Base-by-base conservation (phyloP, 345 rosid genomes). In the Geranium brycei region DNA sequence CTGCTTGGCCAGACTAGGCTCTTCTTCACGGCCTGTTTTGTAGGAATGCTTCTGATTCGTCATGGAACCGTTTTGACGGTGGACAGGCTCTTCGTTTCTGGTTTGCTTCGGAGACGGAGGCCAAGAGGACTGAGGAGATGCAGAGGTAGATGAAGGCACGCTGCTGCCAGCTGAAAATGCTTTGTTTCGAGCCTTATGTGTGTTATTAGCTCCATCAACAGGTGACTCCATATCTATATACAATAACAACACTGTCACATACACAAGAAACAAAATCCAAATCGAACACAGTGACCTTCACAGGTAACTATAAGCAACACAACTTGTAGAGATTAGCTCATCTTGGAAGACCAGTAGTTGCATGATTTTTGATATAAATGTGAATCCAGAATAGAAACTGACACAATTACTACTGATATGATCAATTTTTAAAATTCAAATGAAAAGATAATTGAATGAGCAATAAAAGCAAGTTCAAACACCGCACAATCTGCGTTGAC, bases 211-310 rank as follows among this genome's bases (percentile, higher is more conserved):
- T 68, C 72, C 79, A 78, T 77, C 72, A 67, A 58, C 23, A 57
- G 81, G 68, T 41, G 89, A 77, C 64, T 86, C 95, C 95, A 88
- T 88, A 66, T 73, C 73, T 58, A 68, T 19, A 41, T 30, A 79
- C 61, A 70, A 67, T 71, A 62, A n/a, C 60, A 73, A 30, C 66
- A 64, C 82, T 77, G 81, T 65, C 66, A 72, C 80, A 64, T 55
- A 19, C 19, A 57, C 19, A 13, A 59, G 55, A 65, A 1, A 4
- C 58, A 62, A 40, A 55, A 32, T 1, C 23, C 5, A 14, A 30
- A 41, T 41, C 1, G 31, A 31, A 19, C 53, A 51, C 61, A 15
- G 19, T 56, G 47, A 55, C 14, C 67, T 31, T 62, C 32, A 56
- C 47, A 51, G 55, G n/a, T n/a, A n/a, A n/a, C n/a, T n/a, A 40